Evolutionary conservation across 2,329 filamentous ascomycete genomes (phyloP).

Genomic region (Calonectria hawksworthii): DNA sequence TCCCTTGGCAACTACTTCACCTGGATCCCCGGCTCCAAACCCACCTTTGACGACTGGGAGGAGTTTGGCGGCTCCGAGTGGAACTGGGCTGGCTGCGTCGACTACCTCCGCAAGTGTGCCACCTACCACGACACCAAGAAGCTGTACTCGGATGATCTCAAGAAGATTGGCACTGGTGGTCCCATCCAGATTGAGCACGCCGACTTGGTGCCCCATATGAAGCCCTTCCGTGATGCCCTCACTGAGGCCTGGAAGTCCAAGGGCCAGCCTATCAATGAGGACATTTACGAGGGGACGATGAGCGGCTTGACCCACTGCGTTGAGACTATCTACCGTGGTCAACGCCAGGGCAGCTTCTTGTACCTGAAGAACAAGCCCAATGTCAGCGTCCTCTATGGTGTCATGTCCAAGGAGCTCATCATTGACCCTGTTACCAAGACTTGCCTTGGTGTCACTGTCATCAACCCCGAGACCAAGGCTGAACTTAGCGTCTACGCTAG

Average conservation of each 20-base stretch:
- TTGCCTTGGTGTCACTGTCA: slow-evolving; percentile 62
- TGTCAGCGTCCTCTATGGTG: slow-evolving; percentile 63
- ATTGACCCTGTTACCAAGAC: slow-evolving; percentile 59
- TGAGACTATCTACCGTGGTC: slow-evolving; percentile 69
- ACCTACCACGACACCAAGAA: slow-evolving; percentile 69
- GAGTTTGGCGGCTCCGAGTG: slow-evolving; percentile 79
- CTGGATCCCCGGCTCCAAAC: slow-evolving; percentile 70
- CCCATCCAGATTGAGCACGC: slow-evolving; percentile 68
- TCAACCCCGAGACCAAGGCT: slow-evolving; percentile 47
- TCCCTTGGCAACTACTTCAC: slow-evolving; percentile 74
- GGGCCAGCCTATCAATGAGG: slow-evolving; percentile 63
- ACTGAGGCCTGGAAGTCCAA: slow-evolving; percentile 67
- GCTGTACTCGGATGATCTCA: slow-evolving; percentile 59
- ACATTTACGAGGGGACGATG: slow-evolving; percentile 70
- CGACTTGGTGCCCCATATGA: slow-evolving; percentile 65
- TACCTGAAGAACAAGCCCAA: slow-evolving; percentile 67
- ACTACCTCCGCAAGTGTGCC: slow-evolving; percentile 67
- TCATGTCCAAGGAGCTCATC: slow-evolving; percentile 66
- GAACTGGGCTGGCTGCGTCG: slow-evolving; percentile 63
- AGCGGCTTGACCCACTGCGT: slow-evolving; percentile 66
- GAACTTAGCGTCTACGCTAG: slow-evolving; percentile 62
- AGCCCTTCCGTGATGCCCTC: slow-evolving; percentile 64
- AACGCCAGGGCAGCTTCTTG: slow-evolving; percentile 64
- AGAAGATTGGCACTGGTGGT: slow-evolving; percentile 64
- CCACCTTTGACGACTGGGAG: slow-evolving; percentile 76